phyloP scores from a whole-genome alignment of 1,284 basidiomycete genomes.

The Somion occarium region DNA sequence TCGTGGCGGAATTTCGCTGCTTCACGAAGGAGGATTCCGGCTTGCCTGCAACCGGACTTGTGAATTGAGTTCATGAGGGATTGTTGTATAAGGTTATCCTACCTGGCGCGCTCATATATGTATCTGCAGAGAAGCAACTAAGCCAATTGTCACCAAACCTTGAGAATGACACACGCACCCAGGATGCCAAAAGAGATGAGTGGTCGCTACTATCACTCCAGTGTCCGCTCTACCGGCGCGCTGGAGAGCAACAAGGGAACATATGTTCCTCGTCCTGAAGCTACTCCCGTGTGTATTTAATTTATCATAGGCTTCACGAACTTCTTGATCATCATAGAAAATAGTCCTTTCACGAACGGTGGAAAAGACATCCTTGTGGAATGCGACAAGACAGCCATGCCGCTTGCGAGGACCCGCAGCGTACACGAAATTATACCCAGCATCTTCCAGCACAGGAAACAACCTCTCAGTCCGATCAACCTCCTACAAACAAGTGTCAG shows the following conservation, averaged over 20 bases:
- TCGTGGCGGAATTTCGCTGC: conserved; percentile 53
- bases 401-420: conserved; percentile 67
- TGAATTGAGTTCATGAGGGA: neutral
- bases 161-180: conserved; percentile 41
- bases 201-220: conserved; percentile 76
- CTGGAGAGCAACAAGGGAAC: conserved; percentile 65
- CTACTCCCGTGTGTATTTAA: conserved; percentile 49
- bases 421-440: conserved; percentile 58
- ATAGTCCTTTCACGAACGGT: conserved; percentile 43
- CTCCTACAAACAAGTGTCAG: conserved; percentile 44
- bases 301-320: conserved; percentile 34
- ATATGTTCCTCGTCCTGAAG: conserved; percentile 82
- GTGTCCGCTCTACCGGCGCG: conserved; percentile 31
- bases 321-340: conserved; percentile 63
- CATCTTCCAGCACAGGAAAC: conserved; percentile 52
- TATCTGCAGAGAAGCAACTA: conserved; percentile 45
- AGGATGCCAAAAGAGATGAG: conserved; percentile 94
- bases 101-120: conserved; percentile 85
- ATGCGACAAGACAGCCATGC: conserved; percentile 83
- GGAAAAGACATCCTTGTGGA: conserved; percentile 48
- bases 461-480: conserved; percentile 69
- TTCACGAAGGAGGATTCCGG: conserved; percentile 65
- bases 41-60: conserved; percentile 50
- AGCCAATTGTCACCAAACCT: neutral
- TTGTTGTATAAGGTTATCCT: conserved; percentile 6